Evolutionary conservation across 768 basidiomycete species (phyloP), one percentile per base, ranked within the genome.

Genomic region (Boletus speciosus): DNA sequence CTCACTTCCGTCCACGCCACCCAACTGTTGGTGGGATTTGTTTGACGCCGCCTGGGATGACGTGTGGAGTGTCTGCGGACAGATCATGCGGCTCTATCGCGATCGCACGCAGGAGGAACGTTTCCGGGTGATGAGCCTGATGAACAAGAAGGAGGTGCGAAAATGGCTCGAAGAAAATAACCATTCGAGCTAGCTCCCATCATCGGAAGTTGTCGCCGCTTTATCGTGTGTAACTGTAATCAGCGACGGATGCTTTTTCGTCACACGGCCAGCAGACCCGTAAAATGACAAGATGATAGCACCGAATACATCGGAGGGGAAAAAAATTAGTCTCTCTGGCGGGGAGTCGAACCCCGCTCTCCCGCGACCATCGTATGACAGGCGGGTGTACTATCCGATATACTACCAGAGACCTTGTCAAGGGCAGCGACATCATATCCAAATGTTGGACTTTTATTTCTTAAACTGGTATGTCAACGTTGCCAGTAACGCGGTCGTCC

Each of bases 41-140:
- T 99, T 99, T 64, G 97, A 98, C 66, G 90, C 92, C 0, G 77
- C 83, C 0, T 90, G 85, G 83, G 91, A 93, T 50, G 95, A 97
- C 62, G 78, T 97, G 27, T 88, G 88, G 85, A 83, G 78, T 60
- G 84, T 94, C 8, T 86, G 86, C 55, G 93, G 91, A n/a, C 78
- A 81, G 61, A 80, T 96, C 47, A 89, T 91, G 88, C 78, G 86
- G 38, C 73, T 98, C 4, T 98, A 90, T 67, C 78, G 84, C 5
- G 66, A 75, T 45, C 76, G 85, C 47, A 75, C 70, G 10, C 66
- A 59, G 21, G 70, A 73, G 45, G 75, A 78, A 25, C 79, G 77
- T 51, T 71, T 76, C 51, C 76, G 81, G 31, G 69, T 84, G 44
- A 76, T 83, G 50, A 63, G 62, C 21, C 74, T 91, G 75, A 73